Evolutionary conservation across 139 green algal species (phyloP).

Genomic region (Zygnema cylindricum): DNA sequence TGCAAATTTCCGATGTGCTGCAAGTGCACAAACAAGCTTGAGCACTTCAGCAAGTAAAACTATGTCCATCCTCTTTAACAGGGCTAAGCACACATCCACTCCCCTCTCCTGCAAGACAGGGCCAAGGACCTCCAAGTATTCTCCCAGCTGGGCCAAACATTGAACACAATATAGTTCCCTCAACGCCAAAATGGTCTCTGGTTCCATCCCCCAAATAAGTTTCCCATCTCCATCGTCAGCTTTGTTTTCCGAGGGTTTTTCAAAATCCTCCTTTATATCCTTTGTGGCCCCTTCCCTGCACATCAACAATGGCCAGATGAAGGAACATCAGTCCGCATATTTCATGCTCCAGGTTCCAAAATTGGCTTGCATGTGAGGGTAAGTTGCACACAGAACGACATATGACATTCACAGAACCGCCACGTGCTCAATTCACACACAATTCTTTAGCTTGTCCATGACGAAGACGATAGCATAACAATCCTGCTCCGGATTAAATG

Average conservation of each 20-base stretch:
- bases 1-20: conserved; percentile 73
- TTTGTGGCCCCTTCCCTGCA: neutral
- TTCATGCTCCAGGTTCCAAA: too few species aligned
- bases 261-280: neutral
- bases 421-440: too few species aligned
- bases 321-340: too few species aligned
- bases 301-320: too few species aligned
- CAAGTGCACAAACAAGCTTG: conserved; percentile 68
- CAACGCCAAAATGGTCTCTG: conserved; percentile 16
- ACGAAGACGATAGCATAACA: too few species aligned
- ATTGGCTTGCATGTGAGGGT: too few species aligned
- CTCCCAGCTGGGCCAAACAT: conserved; percentile 53
- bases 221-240: neutral
- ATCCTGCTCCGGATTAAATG: too few species aligned
- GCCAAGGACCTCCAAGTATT: conserved; percentile 65
- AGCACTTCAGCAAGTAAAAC: conserved; percentile 65
- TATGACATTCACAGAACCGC: too few species aligned
- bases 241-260: neutral
- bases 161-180: conserved; percentile 56
- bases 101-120: conserved; percentile 62
- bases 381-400: too few species aligned
- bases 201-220: neutral
- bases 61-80: conserved; percentile 30
- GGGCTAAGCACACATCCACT: conserved; percentile 52
- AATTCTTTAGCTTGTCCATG: too few species aligned